phyloP scores from a whole-genome alignment of 108 stramenopile species.

The Fistulifera solaris region DNA sequence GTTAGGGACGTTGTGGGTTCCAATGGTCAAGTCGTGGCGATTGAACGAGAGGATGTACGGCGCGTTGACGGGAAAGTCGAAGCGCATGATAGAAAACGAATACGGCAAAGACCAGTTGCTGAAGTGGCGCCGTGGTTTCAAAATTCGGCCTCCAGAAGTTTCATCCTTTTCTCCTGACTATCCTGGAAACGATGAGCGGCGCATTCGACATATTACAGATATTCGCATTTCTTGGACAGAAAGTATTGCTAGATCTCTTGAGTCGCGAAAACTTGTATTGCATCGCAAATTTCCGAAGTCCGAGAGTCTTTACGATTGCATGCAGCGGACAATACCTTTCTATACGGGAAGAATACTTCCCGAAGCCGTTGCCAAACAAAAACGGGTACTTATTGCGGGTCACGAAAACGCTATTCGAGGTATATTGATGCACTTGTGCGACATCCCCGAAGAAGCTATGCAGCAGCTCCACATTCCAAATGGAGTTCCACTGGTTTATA shows the following conservation, averaged over 20 bases:
- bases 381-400: conserved; percentile 83
- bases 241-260: conserved; percentile 50
- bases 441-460: conserved; percentile 83
- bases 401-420: conserved; percentile 93
- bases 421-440: conserved; percentile 87
- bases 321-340: conserved; percentile 60
- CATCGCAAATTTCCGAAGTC: conserved; percentile 66
- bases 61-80: conserved; percentile 67
- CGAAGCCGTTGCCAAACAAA: conserved; percentile 72
- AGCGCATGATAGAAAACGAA: conserved; percentile 86
- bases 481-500: conserved; percentile 48
- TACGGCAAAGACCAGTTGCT: conserved; percentile 91
- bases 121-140: conserved; percentile 85
- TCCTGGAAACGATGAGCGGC: conserved; percentile 17
- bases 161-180: conserved; percentile 55
- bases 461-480: conserved; percentile 85
- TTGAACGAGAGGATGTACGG: conserved; percentile 11
- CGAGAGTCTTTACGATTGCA: conserved; percentile 70
- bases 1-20: neutral
- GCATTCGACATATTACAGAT: conserved; percentile 57
- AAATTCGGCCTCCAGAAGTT: conserved; percentile 68
- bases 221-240: conserved; percentile 45
- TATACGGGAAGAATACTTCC: conserved; percentile 67
- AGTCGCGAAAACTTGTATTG: conserved; percentile 35
- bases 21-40: conserved; percentile 3